Conservation (phyloP, 1,139 yeast genomes). For the Sugiyamaella xylanicola region DNA sequence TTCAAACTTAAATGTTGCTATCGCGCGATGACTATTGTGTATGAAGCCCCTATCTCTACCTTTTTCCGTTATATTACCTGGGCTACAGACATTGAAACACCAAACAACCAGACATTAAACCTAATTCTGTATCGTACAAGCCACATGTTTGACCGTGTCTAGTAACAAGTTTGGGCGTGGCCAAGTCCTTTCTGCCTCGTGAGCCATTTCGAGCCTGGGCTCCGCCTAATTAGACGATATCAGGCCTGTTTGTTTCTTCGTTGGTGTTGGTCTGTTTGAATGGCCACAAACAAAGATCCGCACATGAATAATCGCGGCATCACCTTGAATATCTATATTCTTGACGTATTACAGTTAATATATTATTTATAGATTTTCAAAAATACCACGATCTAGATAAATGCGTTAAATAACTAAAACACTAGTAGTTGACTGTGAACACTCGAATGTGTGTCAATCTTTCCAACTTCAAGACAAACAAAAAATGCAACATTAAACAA, state of each 20-base stretch:
- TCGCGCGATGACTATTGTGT: neutral
- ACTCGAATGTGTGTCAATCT: neutral
- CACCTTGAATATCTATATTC: neutral
- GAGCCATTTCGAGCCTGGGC: neutral
- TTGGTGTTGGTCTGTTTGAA: neutral
- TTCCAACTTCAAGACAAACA: neutral
- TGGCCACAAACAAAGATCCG: neutral
- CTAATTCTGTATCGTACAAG: neutral
- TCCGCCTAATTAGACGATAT: neutral
- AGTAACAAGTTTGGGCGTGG: slow-evolving; percentile 1
- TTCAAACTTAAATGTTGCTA: neutral
- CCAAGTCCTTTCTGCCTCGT: slow-evolving; percentile 3
- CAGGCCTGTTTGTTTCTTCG: neutral
- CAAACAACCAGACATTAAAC: slow-evolving; percentile 10
- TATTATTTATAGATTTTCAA: slow-evolving; percentile 12
- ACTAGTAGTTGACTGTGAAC: neutral
- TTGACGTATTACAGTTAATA: neutral
- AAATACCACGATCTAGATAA: slow-evolving; percentile 7
- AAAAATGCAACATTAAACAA: slow-evolving; percentile 7
- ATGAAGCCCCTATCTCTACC: neutral
- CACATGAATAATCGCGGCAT: neutral
- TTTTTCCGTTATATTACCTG: neutral
- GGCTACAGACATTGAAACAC: slow-evolving; percentile 1
- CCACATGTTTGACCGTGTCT: neutral
- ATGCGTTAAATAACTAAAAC: slow-evolving; percentile 8